phyloP scores from a whole-genome alignment of 2,329 filamentous ascomycete species.

The Paracorniculantispora psalliotae region DNA sequence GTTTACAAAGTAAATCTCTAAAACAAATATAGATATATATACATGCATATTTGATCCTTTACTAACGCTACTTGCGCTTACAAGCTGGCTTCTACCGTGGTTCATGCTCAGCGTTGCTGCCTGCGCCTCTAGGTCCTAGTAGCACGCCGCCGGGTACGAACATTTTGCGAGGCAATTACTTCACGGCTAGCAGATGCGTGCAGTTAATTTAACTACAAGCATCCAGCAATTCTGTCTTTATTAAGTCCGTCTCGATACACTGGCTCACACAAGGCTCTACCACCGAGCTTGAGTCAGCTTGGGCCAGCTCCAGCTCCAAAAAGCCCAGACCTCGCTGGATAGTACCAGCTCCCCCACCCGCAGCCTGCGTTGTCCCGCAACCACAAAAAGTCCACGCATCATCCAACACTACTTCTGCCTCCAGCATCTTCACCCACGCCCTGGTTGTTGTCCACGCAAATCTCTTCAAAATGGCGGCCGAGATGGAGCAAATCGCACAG shows the following conservation, averaged over 20 bases:
- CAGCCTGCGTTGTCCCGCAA: conserved; percentile 13
- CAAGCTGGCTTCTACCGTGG: too few relatives aligned
- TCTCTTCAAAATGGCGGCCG: conserved; percentile 47
- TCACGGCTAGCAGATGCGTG: too few relatives aligned
- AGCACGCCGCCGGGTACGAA: too few relatives aligned
- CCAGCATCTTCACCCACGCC: conserved; percentile 16
- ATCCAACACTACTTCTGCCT: background rate
- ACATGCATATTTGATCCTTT: too few relatives aligned
- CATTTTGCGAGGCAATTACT: too few relatives aligned
- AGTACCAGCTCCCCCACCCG: background rate
- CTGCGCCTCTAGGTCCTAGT: too few relatives aligned
- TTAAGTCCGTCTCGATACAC: background rate
- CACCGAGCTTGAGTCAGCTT: background rate
- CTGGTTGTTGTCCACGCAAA: conserved; percentile 9
- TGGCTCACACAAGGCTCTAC: background rate
- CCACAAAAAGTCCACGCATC: conserved; percentile 14
- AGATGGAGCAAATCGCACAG: conserved; percentile 63
- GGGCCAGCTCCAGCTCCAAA: background rate
- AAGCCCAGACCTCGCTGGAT: background rate
- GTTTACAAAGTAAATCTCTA: too few relatives aligned
- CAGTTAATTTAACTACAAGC: too few relatives aligned
- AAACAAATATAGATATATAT: too few relatives aligned
- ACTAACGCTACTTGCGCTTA: too few relatives aligned
- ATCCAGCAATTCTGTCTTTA: background rate
- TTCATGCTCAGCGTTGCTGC: too few relatives aligned